Evolutionary conservation across 208 protist species (phyloP), one percentile per base, ranked within the genome.

Genomic region (Phytomonas francai): DNA sequence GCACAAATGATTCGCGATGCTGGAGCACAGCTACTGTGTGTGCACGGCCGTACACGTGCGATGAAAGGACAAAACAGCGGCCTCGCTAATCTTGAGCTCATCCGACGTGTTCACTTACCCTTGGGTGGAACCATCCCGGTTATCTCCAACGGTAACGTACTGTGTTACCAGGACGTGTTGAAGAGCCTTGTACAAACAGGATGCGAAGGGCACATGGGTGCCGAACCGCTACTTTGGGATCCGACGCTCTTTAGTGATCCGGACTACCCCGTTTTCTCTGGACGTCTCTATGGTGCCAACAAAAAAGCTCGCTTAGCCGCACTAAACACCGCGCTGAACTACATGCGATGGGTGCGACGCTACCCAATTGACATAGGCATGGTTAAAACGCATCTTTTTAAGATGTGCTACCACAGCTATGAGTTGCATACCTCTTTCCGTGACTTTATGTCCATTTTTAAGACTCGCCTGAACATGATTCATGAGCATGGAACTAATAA

Each of bases 91-190:
- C 77, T 94, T 73, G 59, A 76, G 31, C 68, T 89, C 36, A 92
- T 97, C 64, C 59, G 72, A 5, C 59, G 70, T 3, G 74, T 97
- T 31, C 79, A 73, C 14, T 71, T 78, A 19, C 73, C 77, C 3
- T 45, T 95, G 30, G 16, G 28, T 60, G 30, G 29, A 25, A 8
- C 19, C 19, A 82, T 97, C 27, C 90, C 92, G 0, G 76, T 97
- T 27, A 81, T 97, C 72, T 78, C 84, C 12, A 97, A 97, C 67
- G 93, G 92, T 27, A 97, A 96, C 73, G 80, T 97, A 27, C 74
- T 80, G 34, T 75, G 57, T 22, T 90, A 77, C 68, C 77, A 66
- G 12, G 93, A 97, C 63, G 81, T 96, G 16, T n/a, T 56, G 30
- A 22, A 57, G 16, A 67, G 84, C 45, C 31, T 97, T 42, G 39